Evolutionary conservation across 163 green algal genomes (phyloP), one percentile per base, ranked within the genome.

Genomic region (Chlorella variabilis): DNA sequence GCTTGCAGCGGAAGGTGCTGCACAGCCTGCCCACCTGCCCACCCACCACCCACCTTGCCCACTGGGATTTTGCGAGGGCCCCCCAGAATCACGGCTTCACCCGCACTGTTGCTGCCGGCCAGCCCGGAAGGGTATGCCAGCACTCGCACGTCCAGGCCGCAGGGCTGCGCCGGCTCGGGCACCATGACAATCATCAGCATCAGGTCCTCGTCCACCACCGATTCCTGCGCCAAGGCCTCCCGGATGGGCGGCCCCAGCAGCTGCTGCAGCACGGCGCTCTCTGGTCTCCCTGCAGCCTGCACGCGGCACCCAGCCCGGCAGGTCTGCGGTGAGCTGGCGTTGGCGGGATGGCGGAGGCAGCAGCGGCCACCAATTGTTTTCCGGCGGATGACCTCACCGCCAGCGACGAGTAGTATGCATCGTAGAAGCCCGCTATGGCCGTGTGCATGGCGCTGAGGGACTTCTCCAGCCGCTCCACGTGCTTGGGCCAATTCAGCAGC

Each of bases 401-500:
- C 33, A 66, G 15, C 73, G 49, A 75, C 15, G n/a, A 25, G 9
- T 71, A 81, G 33, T 83, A 80, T 1, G 25, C n/a, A 29, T 45
- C 48, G 56, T 80, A 87, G 4, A 36, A 49, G 13, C 29, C 63
- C 0, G 36, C 51, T 5, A 79, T 13, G 23, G 36, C 41, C 1
- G n/a, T 27, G 20, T 87, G 67, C 54, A 87, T 33, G 1, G 45
- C 39, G 11, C 8, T n/a, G 20, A 87, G 36, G 1, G 83, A 87
- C 7, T 61, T 36, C 27, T 67, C 17, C 27, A 87, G 80, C 3
- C 83, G 70, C 59, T 81, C 49, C 66, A 82, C 25, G 51, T 87
- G 83, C 25, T 71, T 36, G 45, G 7, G 7, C 75, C 75, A 87
- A 49, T 87, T 65, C 21, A 81, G 15, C 18, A 81, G 21, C 54